Base-by-base conservation (phyloP, 441 rosid species). In the Geranium incanum region DNA sequence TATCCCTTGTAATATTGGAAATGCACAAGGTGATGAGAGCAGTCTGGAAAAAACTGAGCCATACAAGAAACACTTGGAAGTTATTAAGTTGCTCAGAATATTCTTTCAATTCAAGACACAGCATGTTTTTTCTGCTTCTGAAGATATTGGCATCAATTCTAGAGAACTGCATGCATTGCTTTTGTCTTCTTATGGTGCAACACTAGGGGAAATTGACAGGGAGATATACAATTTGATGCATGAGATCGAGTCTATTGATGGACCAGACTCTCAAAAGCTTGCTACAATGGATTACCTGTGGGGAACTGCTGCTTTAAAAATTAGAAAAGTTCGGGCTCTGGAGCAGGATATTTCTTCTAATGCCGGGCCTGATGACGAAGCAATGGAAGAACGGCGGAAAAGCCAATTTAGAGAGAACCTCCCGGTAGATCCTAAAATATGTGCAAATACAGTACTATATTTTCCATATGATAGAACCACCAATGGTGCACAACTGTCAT, bases 101-200 rank as follows among this genome's bases (percentile, higher is more conserved):
- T 82, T 95, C 37, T 78, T 95, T 70, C 79, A 78, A 48, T 62
- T 74, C 68, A 76, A 60, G 33, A 39, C 70, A 70, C 77, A 60
- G 36, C 41, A 67, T 63, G 77, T 76, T 52, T 66, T 64, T 81
- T 79, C 74, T 77, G 84, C 79, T 76, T 84, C 74, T 77, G 80
- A 81, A 66, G 89, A 85, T 71, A 69, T 71, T 77, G 87, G 84
- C 68, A 72, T 95, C 73, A 86, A 91, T 86, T 82, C 85, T 55
- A 86, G 76, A 82, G 95, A 87, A 75, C 81, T 95, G 71, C 83
- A 81, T 70, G 77, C 80, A 8, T 84, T 92, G 82, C 92, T 95
- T 77, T 81, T 88, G 81, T 85, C 90, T 83, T 89, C 96, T 67
- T 95, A 95, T 83, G 90, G 92, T 77, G 99, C 95, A 69, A 92